phyloP scores from a whole-genome alignment of 2,329 filamentous ascomycete species.

The Rhynchosporium agropyri region DNA sequence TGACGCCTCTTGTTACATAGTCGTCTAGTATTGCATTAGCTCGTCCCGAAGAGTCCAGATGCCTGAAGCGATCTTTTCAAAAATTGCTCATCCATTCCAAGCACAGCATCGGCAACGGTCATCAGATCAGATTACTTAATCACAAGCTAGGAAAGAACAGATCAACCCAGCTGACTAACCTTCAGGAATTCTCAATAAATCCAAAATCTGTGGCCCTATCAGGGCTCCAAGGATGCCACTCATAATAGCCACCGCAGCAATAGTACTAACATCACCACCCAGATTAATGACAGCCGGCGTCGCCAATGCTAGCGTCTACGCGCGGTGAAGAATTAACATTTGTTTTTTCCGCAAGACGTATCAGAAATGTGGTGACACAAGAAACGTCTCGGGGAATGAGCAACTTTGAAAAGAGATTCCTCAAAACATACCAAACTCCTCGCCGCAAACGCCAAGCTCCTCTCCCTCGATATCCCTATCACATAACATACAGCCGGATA shows the following conservation, averaged over 20 bases:
- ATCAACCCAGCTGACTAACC: conserved; percentile 42
- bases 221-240: conserved; percentile 62
- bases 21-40: conserved; percentile 50
- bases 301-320: conserved; percentile 58
- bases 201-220: conserved; percentile 54
- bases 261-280: conserved; percentile 58
- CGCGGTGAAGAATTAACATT: too few species aligned
- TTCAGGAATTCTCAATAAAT: conserved; percentile 55
- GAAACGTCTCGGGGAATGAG: too few species aligned
- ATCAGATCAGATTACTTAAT: neutral
- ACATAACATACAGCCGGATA: conserved; percentile 59
- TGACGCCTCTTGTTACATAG: conserved; percentile 64
- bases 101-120: neutral
- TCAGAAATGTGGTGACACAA: too few species aligned
- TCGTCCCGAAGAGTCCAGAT: neutral
- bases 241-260: conserved; percentile 59
- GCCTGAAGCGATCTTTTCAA: neutral
- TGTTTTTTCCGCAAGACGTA: too few species aligned
- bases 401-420: too few species aligned
- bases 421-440: conserved; percentile 47
- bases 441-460: conserved; percentile 58
- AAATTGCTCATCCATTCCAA: neutral
- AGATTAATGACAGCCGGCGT: conserved; percentile 59
- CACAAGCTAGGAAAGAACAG: neutral
- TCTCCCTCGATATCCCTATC: conserved; percentile 55